Base-by-base conservation (phyloP, 1,139 yeast genomes). In the Yamadazyma spencermartinsiae region DNA sequence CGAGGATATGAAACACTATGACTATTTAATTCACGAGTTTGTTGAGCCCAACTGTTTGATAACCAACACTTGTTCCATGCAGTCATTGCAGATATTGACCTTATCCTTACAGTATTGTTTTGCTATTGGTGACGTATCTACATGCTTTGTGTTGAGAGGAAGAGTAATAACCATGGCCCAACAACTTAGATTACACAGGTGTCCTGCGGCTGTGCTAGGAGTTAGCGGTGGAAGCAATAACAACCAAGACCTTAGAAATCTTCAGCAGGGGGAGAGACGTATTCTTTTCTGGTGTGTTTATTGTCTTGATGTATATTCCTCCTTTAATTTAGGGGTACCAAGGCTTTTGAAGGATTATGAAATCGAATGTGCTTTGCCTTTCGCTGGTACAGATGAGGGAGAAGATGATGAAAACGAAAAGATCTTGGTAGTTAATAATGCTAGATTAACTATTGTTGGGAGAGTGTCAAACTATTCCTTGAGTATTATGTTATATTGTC, bases 211-310 rank as follows among this genome's bases (percentile, higher is more conserved):
- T 0, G 90, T 88, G 4, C 62, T 84, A 37, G 75, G 74, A 0
- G 54, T 68, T 16, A 57, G 61, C 39, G 61, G 65, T 1, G 69
- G 70, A 12, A 71, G 66, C 35, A 81, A 83, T 5, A 76, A 79
- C 7, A 76, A 76, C 37, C 79, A 79, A 32, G 70, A 72, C 42
- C 63, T 79, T 23, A 64, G 61, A 42, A 68, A 65, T 40, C 63
- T 60, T 38, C 89, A 84, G 66, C 94, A 85, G 60, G 90, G 89
- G 46, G 87, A 86, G 54, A 72, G 96, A 44, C 77, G 95, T 54
- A 74, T 87, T 35, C 62, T 86, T 28, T 88, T 88, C 53, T 89
- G 96, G 96, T 82, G 88, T 47, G 77, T 83, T 30, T 88, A 86
- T 57, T 74, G 83, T 29, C 69, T 88, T 47, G 97, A 89, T 56